Percentiles rank a stretch among this genome's conserved stretches.
These are phyloP conservation scores for Serpula lacrymans DNA, from an alignment of 768 basidiomycete genomes.

Conservation along the genomic window DNA sequence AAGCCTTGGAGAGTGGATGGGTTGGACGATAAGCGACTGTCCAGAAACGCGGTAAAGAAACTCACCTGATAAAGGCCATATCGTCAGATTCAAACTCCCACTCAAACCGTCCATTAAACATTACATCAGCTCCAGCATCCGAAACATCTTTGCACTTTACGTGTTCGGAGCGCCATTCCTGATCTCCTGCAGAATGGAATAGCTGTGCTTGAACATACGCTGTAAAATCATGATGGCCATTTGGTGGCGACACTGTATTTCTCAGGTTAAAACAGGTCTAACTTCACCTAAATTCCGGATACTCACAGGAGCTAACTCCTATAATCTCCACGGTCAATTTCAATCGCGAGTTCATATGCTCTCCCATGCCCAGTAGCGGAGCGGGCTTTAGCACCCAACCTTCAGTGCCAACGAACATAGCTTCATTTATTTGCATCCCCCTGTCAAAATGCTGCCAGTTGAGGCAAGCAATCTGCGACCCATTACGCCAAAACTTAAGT, in stretches of 20 bases:
- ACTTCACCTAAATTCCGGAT: not conserved
- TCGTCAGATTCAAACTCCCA: conserved; percentile 52
- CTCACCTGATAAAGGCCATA: conserved; percentile 49
- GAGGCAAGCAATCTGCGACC: conserved; percentile 54
- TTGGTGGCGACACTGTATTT: conserved; percentile 45
- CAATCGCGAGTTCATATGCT: conserved; percentile 11
- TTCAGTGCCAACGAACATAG: conserved; percentile 51
- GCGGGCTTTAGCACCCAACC: conserved; percentile 56
- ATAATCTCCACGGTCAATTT: conserved; percentile 33
- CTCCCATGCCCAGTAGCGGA: conserved; percentile 17
- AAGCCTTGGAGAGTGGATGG: conserved; percentile 5
- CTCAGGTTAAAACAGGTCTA: not conserved
- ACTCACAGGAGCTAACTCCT: conserved; percentile 45
- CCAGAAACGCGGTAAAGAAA: not conserved
- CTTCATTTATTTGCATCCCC: conserved; percentile 61
- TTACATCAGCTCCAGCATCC: conserved; percentile 34
- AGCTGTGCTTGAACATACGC: conserved; percentile 46
- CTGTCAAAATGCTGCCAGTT: conserved; percentile 64
- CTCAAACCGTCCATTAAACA: conserved; percentile 42
- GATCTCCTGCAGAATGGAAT: conserved; percentile 35
- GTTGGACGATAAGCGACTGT: not conserved
- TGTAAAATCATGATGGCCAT: conserved; percentile 35
- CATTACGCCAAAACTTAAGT: conserved; percentile 50
- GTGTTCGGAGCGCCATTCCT: conserved; percentile 42
- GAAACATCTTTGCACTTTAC: conserved; percentile 32